Base-by-base conservation (phyloP, 192 early-diverging fungal genomes). In the Coemansia sp. region DNA sequence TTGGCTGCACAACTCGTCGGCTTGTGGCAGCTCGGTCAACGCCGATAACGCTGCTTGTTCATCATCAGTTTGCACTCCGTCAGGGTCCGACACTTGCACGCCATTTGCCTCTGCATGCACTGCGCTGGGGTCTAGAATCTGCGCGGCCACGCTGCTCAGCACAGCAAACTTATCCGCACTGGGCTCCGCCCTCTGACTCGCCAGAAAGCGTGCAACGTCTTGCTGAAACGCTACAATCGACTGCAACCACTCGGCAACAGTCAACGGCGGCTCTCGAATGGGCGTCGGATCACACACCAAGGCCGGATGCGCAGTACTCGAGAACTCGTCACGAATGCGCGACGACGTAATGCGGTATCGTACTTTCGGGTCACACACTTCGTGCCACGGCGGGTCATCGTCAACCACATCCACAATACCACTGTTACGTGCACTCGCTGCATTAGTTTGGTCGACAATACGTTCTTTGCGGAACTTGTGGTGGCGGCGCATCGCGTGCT, bases 341-440 rank as follows among this genome's bases (percentile, higher is more conserved):
- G 64, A 71, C 37, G 72, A 67, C 4, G 67, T 61, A 19, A 68
- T 49, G 19, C 66, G 64, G 54, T 74, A 81, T 22, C 68, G 63
- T 49, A 81, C 68, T 60, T 74, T 74, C n/a, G 78, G 78, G 43
- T 81, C 78, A 26, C 60, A 64, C 19, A 81, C 61, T 65, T 81
- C 68, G 20, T 64, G 55, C 53, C 61, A 59, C 2, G 78, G 73
- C 39, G 78, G 73, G 37, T 81, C 78, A 29, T 81, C 78, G 27
- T 81, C 78, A 9, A 81, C 41, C 11, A 81, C 58, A 51, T 81
- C 78, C 3, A 81, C 56, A 49, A 74, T 62, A 23, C 65, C 68
- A 45, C 68, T 75, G 64, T 81, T 81, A n/a, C 67, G 69, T 24
- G 73, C 41, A 14, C 51, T 37, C 1, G 73, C 63, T 22, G 62